Conservation (phyloP, 805 yeast species). For the Saturnispora quitensis region DNA sequence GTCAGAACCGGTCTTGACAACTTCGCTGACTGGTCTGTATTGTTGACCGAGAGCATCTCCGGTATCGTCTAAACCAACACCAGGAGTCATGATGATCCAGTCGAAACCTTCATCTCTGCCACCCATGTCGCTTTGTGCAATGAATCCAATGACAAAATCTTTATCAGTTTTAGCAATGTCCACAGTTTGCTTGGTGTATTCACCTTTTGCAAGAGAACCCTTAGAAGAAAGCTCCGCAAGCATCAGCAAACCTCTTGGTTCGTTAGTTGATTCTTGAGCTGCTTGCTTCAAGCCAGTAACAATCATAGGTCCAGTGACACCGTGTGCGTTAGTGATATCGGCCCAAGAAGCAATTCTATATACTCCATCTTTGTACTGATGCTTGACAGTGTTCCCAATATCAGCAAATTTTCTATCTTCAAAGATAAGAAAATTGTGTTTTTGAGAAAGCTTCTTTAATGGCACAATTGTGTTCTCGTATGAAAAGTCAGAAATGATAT, state of each 20-base stretch:
- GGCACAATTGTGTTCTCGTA: constrained; percentile 75
- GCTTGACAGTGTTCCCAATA: constrained; percentile 93
- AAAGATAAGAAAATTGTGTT: constrained; percentile 83
- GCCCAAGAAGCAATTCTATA: constrained; percentile 90
- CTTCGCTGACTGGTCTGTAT: constrained; percentile 85
- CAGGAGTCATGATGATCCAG: constrained; percentile 97
- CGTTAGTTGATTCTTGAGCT: constrained; percentile 55
- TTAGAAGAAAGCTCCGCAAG: constrained; percentile 91
- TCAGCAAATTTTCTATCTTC: constrained; percentile 99
- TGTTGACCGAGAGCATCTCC: constrained; percentile 97
- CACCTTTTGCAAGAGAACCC: constrained; percentile 90
- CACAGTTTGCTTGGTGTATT: constrained; percentile 77
- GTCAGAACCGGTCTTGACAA: constrained; percentile 79
- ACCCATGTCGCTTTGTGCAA: constrained; percentile 86
- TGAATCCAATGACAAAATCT: constrained; percentile 91
- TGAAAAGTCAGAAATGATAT: constrained; percentile 81
- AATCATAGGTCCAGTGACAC: constrained; percentile 92
- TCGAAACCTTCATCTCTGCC: constrained; percentile 80
- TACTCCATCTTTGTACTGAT: constrained; percentile 86
- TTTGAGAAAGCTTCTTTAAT: constrained; percentile 57
- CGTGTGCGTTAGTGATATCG: constrained; percentile 95
- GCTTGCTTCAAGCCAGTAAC: constrained; percentile 83
- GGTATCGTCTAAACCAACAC: constrained; percentile 94
- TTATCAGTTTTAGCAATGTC: constrained; percentile 78
- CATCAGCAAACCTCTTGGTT: constrained; percentile 88